Percentiles rank a stretch among this genome's conserved stretches.
Evolutionary conservation across 148 eudicot species (phyloP).

Genomic region (Fagopyrum esculentum): DNA sequence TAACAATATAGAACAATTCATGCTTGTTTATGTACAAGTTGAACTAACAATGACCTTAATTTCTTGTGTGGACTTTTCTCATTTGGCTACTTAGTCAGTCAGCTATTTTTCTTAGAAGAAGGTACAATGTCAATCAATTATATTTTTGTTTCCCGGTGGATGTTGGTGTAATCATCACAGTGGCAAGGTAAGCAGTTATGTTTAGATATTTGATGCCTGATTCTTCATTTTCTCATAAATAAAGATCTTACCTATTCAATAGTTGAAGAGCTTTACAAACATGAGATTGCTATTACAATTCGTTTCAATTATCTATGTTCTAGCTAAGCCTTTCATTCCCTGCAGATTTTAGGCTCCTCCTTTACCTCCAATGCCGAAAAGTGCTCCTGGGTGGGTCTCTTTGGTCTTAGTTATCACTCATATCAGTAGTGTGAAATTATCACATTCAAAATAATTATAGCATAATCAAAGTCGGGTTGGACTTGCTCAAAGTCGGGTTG

Average conservation of each 20-base stretch:
- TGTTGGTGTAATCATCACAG: conserved; percentile 78
- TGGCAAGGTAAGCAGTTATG: conserved; percentile 59
- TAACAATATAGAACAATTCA: too few relatives aligned
- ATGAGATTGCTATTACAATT: background rate
- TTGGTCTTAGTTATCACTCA: too few relatives aligned
- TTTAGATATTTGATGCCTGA: background rate
- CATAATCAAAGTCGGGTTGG: too few relatives aligned
- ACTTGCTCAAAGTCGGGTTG: too few relatives aligned
- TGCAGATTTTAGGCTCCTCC: too few relatives aligned
- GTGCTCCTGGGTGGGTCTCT: too few relatives aligned
- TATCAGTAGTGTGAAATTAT: too few relatives aligned
- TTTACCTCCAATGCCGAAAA: too few relatives aligned
- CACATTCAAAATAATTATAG: too few relatives aligned
- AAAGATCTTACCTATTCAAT: background rate
- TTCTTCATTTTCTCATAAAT: background rate
- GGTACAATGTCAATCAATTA: conserved; percentile 75
- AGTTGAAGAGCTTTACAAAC: background rate
- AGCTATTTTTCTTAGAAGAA: conserved; percentile 76
- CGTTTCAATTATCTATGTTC: background rate
- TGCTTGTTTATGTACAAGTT: too few relatives aligned
- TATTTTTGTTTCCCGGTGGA: conserved; percentile 86
- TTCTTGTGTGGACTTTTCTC: conserved; percentile 79
- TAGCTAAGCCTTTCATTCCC: too few relatives aligned
- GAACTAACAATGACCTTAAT: conserved; percentile 13
- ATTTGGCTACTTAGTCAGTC: conserved; percentile 95